Evolutionary conservation across 176 grass and related monocot genomes (phyloP).

Genomic region (Lolium rigidum): DNA sequence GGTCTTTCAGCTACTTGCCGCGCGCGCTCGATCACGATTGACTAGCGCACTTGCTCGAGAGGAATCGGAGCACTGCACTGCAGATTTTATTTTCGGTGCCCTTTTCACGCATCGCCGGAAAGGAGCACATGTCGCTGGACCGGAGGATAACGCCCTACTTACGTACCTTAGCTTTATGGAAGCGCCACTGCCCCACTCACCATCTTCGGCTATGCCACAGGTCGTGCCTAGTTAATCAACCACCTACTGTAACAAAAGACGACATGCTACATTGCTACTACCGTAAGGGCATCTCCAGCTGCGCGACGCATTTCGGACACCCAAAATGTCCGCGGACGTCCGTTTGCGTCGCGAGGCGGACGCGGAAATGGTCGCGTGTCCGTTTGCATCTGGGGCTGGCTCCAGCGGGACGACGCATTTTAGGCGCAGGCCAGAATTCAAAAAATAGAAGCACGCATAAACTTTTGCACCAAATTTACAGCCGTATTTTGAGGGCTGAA

Average conservation of each 20-base stretch:
- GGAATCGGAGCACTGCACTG: neutral
- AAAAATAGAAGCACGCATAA: too few species aligned
- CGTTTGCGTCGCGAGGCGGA: too few species aligned
- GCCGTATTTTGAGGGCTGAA: too few species aligned
- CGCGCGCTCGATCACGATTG: neutral
- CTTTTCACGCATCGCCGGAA: neutral
- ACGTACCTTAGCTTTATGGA: constrained; percentile 43
- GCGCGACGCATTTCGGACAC: too few species aligned
- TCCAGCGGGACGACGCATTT: too few species aligned
- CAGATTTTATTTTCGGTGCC: neutral
- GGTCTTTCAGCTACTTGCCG: neutral
- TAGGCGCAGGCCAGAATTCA: too few species aligned
- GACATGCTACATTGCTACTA: neutral
- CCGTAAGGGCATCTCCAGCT: too few species aligned
- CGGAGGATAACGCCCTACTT: neutral
- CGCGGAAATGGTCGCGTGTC: too few species aligned
- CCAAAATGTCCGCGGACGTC: too few species aligned
- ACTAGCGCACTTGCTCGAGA: neutral
- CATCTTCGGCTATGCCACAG: neutral
- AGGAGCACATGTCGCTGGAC: neutral
- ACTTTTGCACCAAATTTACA: too few species aligned
- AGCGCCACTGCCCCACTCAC: constrained; percentile 40
- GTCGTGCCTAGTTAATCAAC: neutral
- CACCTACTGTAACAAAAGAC: neutral
- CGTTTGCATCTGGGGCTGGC: too few species aligned